These are phyloP conservation scores for Talaromyces trachyspermus DNA, from an alignment of 495 filamentous ascomycete species.

Conservation along the genomic window DNA sequence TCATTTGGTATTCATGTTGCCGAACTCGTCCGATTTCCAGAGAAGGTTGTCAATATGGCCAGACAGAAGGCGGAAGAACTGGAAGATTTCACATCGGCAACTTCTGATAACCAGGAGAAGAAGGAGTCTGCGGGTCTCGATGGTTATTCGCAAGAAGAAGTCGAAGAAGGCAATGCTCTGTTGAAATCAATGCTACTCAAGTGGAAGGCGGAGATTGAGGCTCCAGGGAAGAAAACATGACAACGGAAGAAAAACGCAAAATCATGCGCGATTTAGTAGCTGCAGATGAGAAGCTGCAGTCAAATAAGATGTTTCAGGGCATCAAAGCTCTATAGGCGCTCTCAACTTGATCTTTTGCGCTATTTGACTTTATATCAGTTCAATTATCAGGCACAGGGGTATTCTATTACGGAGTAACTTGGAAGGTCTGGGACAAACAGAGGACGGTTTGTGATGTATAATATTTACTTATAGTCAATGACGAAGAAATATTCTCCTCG, in stretches of 20 bases:
- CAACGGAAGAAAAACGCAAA: slow-evolving; percentile 67
- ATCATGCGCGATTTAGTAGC: slow-evolving; percentile 74
- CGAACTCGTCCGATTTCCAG: slow-evolving; percentile 94
- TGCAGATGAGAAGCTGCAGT: slow-evolving; percentile 60
- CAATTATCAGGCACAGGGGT: no score
- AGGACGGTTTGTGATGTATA: background rate
- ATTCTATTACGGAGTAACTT: no score
- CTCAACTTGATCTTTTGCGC: background rate
- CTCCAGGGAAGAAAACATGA: slow-evolving; percentile 46
- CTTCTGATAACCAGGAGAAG: slow-evolving; percentile 50
- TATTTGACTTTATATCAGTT: no score
- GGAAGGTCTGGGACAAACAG: no score
- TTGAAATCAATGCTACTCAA: slow-evolving; percentile 77
- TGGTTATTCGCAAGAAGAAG: slow-evolving; percentile 70
- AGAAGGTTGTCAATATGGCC: slow-evolving; percentile 97
- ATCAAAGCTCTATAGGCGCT: slow-evolving; percentile 62
- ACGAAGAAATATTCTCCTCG: no score
- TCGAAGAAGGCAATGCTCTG: slow-evolving; percentile 81
- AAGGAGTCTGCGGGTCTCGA: slow-evolving; percentile 32
- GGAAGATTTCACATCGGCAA: slow-evolving; percentile 77
- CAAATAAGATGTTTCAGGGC: slow-evolving; percentile 85
- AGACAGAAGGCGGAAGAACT: slow-evolving; percentile 97
- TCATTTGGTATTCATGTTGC: slow-evolving; percentile 98
- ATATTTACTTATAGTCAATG: background rate
- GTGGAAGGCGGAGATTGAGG: slow-evolving; percentile 83